Base-by-base conservation (phyloP, 2,329 filamentous ascomycete genomes). In the Clarireedia paspali region DNA sequence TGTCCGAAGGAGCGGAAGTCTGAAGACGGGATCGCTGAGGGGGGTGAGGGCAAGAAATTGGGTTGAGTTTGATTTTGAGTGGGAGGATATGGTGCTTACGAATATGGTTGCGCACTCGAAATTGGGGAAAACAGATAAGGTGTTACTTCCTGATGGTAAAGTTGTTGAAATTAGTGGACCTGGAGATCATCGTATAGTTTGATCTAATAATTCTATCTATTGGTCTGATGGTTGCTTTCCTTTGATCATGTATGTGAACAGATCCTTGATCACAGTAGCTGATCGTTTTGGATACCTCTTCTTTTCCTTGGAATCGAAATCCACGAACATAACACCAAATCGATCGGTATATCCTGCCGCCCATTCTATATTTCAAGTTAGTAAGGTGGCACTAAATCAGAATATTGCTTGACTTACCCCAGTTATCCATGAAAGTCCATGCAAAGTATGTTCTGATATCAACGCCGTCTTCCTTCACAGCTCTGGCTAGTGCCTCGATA, bases 321-420 rank as follows among this genome's bases (percentile, higher is more conserved):
- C 88, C 49, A 94, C 88, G 66, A 80, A 92, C 2, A 85, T 89
- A 53, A 91, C 88, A 36, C 89, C 89, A 65, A 94, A 94, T 45
- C 89, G 80, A 49, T 88, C 92, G 72, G 88, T 84, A 67, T 91
- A 95, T 23, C 89, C 89, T 68, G 94, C 89, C 36, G 89, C 87
- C 63, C 64, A 66, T 57, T 66, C 45, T 54, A 7, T 17, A 48
- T 17, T 17, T 14, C 12, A 4, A 54, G 36, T 54, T 40, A 42
- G 45, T 15, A n/a, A 42, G 5, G 14, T 46, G 9, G 20, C 1
- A 5, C 17, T 3, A 27, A 17, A 24, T 7, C 5, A 23, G 23
- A n/a, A n/a, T n/a, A 30, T 2, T 10, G 9, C 5, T n/a, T 2
- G 6, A 34, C 36, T 48, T 30, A 49, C 45, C 63, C 59, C 55